A percentile compares a stretch with the other conserved stretches of the same genome.
Evolutionary conservation across 2,329 filamentous ascomycete genomes (phyloP).

Genomic region (Thelonectria discophora): DNA sequence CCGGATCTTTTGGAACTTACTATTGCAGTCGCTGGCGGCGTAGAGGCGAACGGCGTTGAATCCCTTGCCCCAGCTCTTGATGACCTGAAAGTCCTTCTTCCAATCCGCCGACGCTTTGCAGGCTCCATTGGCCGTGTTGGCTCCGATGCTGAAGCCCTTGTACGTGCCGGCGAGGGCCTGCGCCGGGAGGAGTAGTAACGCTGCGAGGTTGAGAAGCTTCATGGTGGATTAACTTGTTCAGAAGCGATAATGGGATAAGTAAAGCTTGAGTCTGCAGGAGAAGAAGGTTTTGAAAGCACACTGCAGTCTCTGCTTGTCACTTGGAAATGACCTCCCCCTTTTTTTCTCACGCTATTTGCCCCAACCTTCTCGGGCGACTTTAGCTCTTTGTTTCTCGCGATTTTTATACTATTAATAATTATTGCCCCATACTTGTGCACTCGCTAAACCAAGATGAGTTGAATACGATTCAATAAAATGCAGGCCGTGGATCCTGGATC

Average conservation of each 20-base stretch:
- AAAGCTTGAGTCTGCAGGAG: background rate
- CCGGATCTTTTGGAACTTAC: constrained; percentile 12
- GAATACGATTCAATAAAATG: constrained; percentile 1
- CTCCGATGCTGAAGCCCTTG: constrained; percentile 39
- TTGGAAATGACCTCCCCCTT: background rate
- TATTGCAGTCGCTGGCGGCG: constrained; percentile 35
- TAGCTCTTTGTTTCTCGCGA: background rate
- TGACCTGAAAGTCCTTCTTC: constrained; percentile 39
- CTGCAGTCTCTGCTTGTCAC: no score
- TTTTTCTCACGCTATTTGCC: no score
- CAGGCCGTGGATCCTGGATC: background rate
- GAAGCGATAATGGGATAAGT: background rate
- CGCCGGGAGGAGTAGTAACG: constrained; percentile 31
- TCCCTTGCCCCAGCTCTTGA: constrained; percentile 39
- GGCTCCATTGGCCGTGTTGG: constrained; percentile 34
- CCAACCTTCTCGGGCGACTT: background rate
- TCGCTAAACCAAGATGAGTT: background rate
- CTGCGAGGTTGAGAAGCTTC: constrained; percentile 34
- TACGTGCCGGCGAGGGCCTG: constrained; percentile 36
- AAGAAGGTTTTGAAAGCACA: background rate
- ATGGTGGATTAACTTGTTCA: constrained; percentile 15
- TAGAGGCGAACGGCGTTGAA: constrained; percentile 40
- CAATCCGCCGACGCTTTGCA: constrained; percentile 39
- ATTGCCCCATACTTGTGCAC: background rate
- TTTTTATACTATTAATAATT: background rate